Evolutionary conservation across 352 stramenopile species (phyloP), one percentile per base, ranked within the genome.

Genomic region (Pythium vanterpoolii): DNA sequence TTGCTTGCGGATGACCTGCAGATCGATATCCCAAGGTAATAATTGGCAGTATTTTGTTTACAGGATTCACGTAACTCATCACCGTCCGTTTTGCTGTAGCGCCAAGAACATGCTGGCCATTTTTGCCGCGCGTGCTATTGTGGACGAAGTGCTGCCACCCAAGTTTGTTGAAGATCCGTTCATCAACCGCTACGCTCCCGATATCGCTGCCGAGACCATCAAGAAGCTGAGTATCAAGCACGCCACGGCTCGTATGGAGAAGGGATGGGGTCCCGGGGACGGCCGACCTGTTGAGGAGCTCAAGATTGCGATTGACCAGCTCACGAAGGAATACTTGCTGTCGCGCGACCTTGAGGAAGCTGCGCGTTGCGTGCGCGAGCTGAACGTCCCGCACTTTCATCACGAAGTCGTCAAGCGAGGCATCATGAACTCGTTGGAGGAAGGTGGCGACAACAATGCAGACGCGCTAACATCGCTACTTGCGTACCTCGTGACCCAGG

Each of bases 131-230:
- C 90, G 98, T 23, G 97, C 96, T 5, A 96, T 99, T 10, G 96
- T 98, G 34, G 98, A 99, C 66, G 98, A 99, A 69, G 97, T 99
- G 31, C 67, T 99, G 13, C 95, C 98, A 33, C 98, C 98, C 19
- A 97, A 94, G 38, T 99, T 99, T 66, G 70, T 99, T 13, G 96
- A 96, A 53, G 96, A 99, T 61, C 89, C 94, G 31, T 96, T 98
- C 69, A 96, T 98, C 62, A 72, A 88, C 56, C 81, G 85, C 34
- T 96, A 98, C 55, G 94, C 94, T 16, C 93, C 96, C 34, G 78
- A 91, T 45, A 97, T 99, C n/a, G 92, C 98, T 11, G 90, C 95
- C 13, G 95, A 98, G 57, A 96, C 96, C 7, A 96, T 98, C 62
- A 89, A 96, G 70, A 89, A 99, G 58, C 80, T 99, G 39, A 98